Evolutionary conservation across 192 early-diverging fungal species (phyloP).

Genomic region (Spizellomyces sp.): DNA sequence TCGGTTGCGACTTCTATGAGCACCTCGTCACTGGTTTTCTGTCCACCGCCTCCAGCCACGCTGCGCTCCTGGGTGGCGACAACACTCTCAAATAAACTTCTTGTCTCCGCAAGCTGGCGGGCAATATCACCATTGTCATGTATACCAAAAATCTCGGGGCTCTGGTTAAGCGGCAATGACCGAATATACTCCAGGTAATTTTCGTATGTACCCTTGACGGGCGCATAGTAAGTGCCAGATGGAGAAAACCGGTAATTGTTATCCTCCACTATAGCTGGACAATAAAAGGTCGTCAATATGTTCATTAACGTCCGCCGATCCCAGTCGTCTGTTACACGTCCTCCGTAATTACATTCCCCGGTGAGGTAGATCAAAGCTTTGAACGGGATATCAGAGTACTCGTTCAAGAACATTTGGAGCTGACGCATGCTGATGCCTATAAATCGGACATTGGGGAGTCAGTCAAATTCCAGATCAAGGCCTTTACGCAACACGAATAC

Average conservation of each 20-base stretch:
- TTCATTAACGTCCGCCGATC: constrained; percentile 63
- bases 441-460: background rate
- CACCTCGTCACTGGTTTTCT: constrained; percentile 61
- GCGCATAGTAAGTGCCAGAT: constrained; percentile 58
- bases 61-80: constrained; percentile 55
- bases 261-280: constrained; percentile 54
- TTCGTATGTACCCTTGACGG: constrained; percentile 54
- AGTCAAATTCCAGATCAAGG: too few species aligned
- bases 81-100: constrained; percentile 57
- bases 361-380: constrained; percentile 63
- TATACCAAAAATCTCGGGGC: constrained; percentile 69
- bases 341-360: constrained; percentile 69
- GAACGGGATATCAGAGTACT: constrained; percentile 62
- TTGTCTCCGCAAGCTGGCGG: constrained; percentile 61
- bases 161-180: constrained; percentile 58
- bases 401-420: constrained; percentile 66
- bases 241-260: constrained; percentile 55
- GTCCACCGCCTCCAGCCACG: constrained; percentile 34
- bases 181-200: constrained; percentile 62
- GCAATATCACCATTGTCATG: constrained; percentile 73
- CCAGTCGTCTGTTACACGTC: constrained; percentile 70
- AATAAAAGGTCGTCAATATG: constrained; percentile 59
- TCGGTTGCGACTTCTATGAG: constrained; percentile 60
- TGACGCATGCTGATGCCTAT: constrained; percentile 61
- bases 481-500: constrained; percentile 2